These are phyloP conservation scores for Pyrenula aspistea DNA, from an alignment of 495 filamentous ascomycete species.

Conservation along the genomic window DNA sequence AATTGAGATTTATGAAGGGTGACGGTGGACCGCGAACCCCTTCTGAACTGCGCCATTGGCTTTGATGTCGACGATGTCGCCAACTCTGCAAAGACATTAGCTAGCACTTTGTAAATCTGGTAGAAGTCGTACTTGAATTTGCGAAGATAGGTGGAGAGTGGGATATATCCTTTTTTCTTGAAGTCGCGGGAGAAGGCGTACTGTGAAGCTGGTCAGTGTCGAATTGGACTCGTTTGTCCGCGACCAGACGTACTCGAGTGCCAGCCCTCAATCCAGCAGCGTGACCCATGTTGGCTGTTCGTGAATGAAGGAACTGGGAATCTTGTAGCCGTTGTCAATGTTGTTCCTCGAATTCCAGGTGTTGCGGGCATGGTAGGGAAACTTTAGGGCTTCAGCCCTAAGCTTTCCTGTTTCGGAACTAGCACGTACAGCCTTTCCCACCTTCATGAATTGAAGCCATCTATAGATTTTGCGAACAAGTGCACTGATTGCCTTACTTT, in stretches of 20 bases:
- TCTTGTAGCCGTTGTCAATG: too few relatives aligned
- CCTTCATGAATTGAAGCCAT: too few relatives aligned
- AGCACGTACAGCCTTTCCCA: too few relatives aligned
- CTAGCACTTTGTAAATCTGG: conserved; percentile 7
- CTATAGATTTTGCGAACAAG: too few relatives aligned
- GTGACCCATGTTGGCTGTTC: conserved; percentile 77
- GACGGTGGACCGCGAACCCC: conserved; percentile 55
- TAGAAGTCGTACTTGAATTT: conserved; percentile 61
- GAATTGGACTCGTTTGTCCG: not conserved
- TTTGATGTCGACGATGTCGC: conserved; percentile 94
- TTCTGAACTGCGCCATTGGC: conserved; percentile 97
- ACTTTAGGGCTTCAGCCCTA: too few relatives aligned
- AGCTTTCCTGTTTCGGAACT: too few relatives aligned
- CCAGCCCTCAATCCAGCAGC: conserved; percentile 86
- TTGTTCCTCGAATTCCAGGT: too few relatives aligned
- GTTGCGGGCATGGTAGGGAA: too few relatives aligned
- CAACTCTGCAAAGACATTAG: conserved; percentile 53
- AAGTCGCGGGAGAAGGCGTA: conserved; percentile 91
- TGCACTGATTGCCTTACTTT: conserved; percentile 15
- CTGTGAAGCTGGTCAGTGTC: conserved; percentile 24
- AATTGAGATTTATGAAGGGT: not conserved
- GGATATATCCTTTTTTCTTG: conserved; percentile 87
- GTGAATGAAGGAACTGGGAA: conserved; percentile 26
- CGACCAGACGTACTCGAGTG: conserved; percentile 56
- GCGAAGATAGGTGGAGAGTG: conserved; percentile 79